Base-by-base conservation (phyloP, 2,329 filamentous ascomycete genomes). In the Trichoderma polysporum region DNA sequence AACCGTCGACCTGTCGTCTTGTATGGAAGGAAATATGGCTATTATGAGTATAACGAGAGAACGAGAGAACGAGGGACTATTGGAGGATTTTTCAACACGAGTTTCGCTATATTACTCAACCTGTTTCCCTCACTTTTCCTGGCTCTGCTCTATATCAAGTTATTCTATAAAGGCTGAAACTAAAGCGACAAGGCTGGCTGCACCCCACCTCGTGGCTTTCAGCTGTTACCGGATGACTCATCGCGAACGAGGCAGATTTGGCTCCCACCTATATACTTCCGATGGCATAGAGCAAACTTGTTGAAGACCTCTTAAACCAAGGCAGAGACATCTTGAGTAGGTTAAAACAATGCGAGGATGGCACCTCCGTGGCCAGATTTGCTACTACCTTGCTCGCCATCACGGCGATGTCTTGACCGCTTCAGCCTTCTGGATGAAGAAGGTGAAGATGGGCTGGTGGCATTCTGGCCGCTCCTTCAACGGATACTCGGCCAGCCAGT, bases 341-440 rank as follows among this genome's bases (percentile, higher is more conserved):
- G 33, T 8, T 19, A 6, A 25, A 29, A 7, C 2, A 2, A 25
- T 27, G 5, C 47, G 22, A 12, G 4, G 37, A 49, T 58, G 57
- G 33, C 19, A 12, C 13, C 17, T 19, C 5, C 13, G n/a, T 67
- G 65, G 57, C 17, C 41, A 22, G 17, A 61, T 19, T 67, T 56
- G 41, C 5, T 70, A 6, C 62, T 72, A 2, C 70, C 68, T 6
- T 67, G 52, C 17, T 70, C 70, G 3, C 57, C 52, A 6, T 60
- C 65, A 5, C 49, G 60, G 22, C 66, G 71, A 22, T 71, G 68
- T 17, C 60, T 75, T 15, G 76, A 76, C 63, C 74, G 75, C n/a
- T 77, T 77, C 66, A 76, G 74, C 53, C 67, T 74, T 47, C 70
- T 76, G 4, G 67, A 71, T 7, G 68, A 73, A 10, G 72, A 75